phyloP scores from a whole-genome alignment of 805 yeast genomes.

The Huiozyma sinensis region DNA sequence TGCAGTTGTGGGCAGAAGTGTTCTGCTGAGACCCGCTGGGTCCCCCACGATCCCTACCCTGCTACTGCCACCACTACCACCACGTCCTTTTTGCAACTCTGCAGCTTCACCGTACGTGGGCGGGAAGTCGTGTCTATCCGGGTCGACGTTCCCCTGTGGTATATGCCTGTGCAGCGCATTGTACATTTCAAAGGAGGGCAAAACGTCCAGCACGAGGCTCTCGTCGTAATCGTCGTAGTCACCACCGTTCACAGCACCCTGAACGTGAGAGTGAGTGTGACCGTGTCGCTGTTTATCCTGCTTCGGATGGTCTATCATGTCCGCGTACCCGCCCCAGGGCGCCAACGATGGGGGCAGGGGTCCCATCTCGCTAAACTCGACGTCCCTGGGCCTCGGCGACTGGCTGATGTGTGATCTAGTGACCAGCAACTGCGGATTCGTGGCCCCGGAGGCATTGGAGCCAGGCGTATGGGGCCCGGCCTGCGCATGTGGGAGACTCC shows the following conservation, averaged over 20 bases:
- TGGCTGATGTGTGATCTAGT: too few relatives aligned
- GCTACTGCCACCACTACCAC: background rate
- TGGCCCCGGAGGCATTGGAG: too few relatives aligned
- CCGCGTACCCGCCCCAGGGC: too few relatives aligned
- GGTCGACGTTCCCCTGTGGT: conserved; percentile 15
- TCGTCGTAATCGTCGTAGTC: conserved; percentile 1
- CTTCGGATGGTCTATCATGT: too few relatives aligned
- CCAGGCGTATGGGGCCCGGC: too few relatives aligned
- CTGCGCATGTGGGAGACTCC: background rate
- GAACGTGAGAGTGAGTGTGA: too few relatives aligned
- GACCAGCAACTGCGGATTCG: too few relatives aligned
- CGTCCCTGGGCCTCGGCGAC: too few relatives aligned
- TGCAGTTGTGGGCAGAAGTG: background rate
- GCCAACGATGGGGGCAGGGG: too few relatives aligned
- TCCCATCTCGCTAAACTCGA: too few relatives aligned
- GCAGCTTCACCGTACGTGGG: conserved; percentile 8
- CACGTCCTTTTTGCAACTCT: background rate
- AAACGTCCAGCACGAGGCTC: conserved; percentile 12
- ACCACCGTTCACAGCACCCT: too few relatives aligned
- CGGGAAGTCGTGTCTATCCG: conserved; percentile 13
- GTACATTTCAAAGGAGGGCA: conserved; percentile 22
- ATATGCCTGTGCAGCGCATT: conserved; percentile 19
- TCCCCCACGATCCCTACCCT: background rate
- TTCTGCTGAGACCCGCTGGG: background rate
- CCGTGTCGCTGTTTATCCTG: too few relatives aligned